Base-by-base conservation (phyloP, 495 filamentous ascomycete genomes). In the Penicillium nucicola region DNA sequence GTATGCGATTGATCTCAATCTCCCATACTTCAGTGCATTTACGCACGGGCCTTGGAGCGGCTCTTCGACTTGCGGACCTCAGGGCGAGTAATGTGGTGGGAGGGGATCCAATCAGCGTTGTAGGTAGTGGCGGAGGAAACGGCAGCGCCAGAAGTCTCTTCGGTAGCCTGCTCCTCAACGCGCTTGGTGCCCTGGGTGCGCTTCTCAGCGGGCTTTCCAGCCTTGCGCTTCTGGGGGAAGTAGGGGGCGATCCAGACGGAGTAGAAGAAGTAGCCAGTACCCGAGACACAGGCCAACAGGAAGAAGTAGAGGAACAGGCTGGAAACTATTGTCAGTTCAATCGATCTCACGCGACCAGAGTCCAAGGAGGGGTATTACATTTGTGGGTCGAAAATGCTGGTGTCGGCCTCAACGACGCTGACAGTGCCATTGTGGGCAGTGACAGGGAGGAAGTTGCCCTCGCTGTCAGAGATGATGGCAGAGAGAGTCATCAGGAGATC, bases 221-320 rank as follows among this genome's bases (percentile, higher is more conserved):
- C 62, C 56, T 85, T 84, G 65, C 83, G 84, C 70, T 90, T 84
- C 77, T 96, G 90, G 22, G 93, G 93, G 82, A 96, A 95, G 62
- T 97, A 85, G n/a, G 90, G 84, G 42, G 90, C 87, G 71, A 98
- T 82, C 89, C 92, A 97, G 64, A 92, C 96, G 69, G 84, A 93
- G 80, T 98, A 98, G 74, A 96, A 91, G 69, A 95, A 97, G 82
- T 93, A 96, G 68, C 84, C 76, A 35, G 86, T 88, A 48, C 86
- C 90, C 56, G 66, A 82, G 66, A 95, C 92, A 62, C 76, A 81
- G 48, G 80, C 82, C 47, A 83, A 70, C 56, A 98, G 90, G 78
- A 97, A 83, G 68, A 96, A 83, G 77, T 97, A 98, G 50, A 98
- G 85, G 84, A 98, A 98, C 72, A 96, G 87, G 59, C 92, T 95